Evolutionary conservation across 73 alveolate species (phyloP).

Genomic region (Paramecium biaurelia): DNA sequence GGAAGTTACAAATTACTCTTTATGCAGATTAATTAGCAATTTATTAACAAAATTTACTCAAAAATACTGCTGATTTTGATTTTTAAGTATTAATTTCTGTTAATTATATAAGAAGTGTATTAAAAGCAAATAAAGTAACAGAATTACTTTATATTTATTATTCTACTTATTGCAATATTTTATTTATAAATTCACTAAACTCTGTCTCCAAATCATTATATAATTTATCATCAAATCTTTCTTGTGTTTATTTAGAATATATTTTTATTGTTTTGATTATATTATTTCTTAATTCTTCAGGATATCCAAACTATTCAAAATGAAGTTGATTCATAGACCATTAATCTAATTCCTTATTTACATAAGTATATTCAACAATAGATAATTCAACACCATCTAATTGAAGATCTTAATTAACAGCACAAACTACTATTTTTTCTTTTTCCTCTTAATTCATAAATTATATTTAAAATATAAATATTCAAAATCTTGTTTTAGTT

Average conservation of each 20-base stretch:
- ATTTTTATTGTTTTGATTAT: neutral
- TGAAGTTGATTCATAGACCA: neutral
- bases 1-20: neutral
- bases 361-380: neutral
- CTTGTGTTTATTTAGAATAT: neutral
- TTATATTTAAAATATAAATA: neutral
- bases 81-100: neutral
- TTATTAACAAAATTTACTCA: neutral
- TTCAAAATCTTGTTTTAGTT: slow-evolving; percentile 11
- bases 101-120: neutral
- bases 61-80: neutral
- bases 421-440: neutral
- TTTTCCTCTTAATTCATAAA: neutral
- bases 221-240: neutral
- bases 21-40: neutral
- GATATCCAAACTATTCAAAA: neutral
- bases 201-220: neutral
- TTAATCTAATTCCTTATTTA: neutral
- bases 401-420: neutral
- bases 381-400: neutral
- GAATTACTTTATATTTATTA: neutral
- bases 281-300: neutral
- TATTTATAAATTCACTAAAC: neutral
- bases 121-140: neutral
- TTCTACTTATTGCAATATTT: neutral